These are phyloP conservation scores for Exophiala spinifera DNA, from an alignment of 2,329 filamentous ascomycete species.

Conservation along the genomic window DNA sequence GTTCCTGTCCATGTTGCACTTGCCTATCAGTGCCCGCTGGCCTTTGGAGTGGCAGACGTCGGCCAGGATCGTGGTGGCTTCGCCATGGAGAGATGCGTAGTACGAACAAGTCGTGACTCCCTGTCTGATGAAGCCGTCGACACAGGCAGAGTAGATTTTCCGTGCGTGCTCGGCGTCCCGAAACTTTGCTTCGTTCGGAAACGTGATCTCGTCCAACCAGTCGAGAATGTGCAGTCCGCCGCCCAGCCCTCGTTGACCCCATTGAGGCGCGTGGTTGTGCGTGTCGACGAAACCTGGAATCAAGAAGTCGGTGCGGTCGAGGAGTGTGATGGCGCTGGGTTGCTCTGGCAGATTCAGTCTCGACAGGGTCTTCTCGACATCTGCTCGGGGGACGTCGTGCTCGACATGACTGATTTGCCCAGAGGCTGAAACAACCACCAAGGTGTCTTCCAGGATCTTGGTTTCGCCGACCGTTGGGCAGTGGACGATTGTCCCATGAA, in stretches of 20 bases:
- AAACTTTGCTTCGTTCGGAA: conserved; percentile 62
- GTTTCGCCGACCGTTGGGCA: conserved; percentile 28
- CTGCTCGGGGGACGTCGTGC: conserved; percentile 28
- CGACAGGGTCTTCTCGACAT: conserved; percentile 29
- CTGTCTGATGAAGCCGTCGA: conserved; percentile 59
- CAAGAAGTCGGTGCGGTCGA: conserved; percentile 44
- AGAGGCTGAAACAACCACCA: conserved; percentile 33
- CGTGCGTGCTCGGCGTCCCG: conserved; percentile 52
- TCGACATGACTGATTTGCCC: conserved; percentile 35
- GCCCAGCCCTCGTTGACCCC: conserved; percentile 45
- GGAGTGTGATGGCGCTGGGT: conserved; percentile 32
- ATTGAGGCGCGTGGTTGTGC: conserved; percentile 65
- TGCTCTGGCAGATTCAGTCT: conserved; percentile 30
- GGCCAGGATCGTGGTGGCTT: conserved; percentile 57
- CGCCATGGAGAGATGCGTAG: conserved; percentile 56
- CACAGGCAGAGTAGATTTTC: conserved; percentile 51
- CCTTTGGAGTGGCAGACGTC: conserved; percentile 52
- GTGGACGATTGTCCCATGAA: conserved; percentile 38
- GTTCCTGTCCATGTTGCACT: conserved; percentile 60
- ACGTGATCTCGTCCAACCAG: conserved; percentile 64
- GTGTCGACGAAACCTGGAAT: conserved; percentile 64
- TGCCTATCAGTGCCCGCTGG: conserved; percentile 60
- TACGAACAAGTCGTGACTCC: conserved; percentile 62
- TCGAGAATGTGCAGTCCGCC: conserved; percentile 47
- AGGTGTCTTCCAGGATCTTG: conserved; percentile 34